These are phyloP conservation scores for Neofusicoccum parvum DNA, from an alignment of 2,329 filamentous ascomycete genomes.

Conservation along the genomic window DNA sequence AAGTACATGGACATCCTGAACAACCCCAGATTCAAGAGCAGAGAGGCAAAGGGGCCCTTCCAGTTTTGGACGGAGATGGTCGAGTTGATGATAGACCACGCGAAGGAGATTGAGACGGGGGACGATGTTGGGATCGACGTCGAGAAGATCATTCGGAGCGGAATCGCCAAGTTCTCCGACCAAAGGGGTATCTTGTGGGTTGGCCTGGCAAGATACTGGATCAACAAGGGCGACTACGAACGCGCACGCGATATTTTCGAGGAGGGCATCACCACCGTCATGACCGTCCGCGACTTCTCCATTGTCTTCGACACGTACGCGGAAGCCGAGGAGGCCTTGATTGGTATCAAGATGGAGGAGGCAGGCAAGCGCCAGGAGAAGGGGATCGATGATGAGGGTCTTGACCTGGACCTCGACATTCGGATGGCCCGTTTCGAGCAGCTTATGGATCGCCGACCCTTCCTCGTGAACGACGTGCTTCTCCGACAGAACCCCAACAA, in stretches of 20 bases:
- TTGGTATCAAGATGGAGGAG: constrained; percentile 86
- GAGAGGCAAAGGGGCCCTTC: constrained; percentile 91
- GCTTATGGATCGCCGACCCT: constrained; percentile 93
- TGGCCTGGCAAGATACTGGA: constrained; percentile 94
- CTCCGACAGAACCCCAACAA: constrained; percentile 95
- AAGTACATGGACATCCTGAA: constrained; percentile 92
- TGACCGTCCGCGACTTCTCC: constrained; percentile 97
- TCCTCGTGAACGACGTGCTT: constrained; percentile 93
- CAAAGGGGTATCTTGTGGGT: constrained; percentile 95
- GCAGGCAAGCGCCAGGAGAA: constrained; percentile 79
- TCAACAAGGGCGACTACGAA: constrained; percentile 88
- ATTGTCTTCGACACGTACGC: constrained; percentile 95
- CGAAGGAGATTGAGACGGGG: constrained; percentile 79
- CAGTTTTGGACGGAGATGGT: constrained; percentile 99
- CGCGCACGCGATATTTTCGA: constrained; percentile 91
- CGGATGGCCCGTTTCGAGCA: constrained; percentile 98
- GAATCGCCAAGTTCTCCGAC: constrained; percentile 86
- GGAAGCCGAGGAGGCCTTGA: constrained; percentile 96
- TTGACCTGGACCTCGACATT: constrained; percentile 93
- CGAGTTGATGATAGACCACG: constrained; percentile 88
- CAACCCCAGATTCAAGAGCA: constrained; percentile 87
- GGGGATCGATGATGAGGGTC: constrained; percentile 74
- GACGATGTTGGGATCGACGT: constrained; percentile 84
- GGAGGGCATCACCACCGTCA: constrained; percentile 94
- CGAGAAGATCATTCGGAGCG: constrained; percentile 88